Conservation (phyloP, 1,284 basidiomycete species). For the Psilocybe mexicana region DNA sequence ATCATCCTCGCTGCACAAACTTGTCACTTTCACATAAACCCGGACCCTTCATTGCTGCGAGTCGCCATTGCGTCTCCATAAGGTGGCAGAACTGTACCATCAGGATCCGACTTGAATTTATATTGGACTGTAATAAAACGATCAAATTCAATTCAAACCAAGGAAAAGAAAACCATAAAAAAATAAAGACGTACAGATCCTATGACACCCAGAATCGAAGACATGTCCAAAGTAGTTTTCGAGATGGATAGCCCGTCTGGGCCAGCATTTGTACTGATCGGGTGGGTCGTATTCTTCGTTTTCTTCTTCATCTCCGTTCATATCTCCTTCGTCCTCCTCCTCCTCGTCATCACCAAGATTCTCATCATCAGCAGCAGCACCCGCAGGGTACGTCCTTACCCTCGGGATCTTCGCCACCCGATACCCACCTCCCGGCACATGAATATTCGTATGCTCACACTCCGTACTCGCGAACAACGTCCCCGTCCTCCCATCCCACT, state of each 20-base stretch:
- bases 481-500: constrained; percentile 34
- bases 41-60: background rate
- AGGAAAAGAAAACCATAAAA: background rate
- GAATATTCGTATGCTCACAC: constrained; percentile 34
- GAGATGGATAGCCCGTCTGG: constrained; percentile 30
- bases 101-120: background rate
- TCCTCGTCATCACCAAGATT: constrained; percentile 17
- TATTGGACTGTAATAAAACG: too few relatives aligned
- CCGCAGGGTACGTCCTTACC: background rate
- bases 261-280: constrained; percentile 33
- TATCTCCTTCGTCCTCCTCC: constrained; percentile 11
- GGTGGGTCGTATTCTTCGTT: constrained; percentile 18
- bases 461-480: constrained; percentile 37
- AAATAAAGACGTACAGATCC: constrained; percentile 28
- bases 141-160: too few relatives aligned
- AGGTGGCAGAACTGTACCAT: background rate
- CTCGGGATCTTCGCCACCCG: constrained; percentile 28
- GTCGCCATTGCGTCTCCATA: background rate
- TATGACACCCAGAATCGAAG: constrained; percentile 37
- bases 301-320: constrained; percentile 20
- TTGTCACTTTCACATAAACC: too few relatives aligned
- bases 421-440: constrained; percentile 33
- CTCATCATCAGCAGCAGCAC: constrained; percentile 16
- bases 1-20: too few relatives aligned
- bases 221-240: constrained; percentile 38